Evolutionary conservation across 805 yeast genomes (phyloP).

Genomic region (Metschnikowia peoriensis): DNA sequence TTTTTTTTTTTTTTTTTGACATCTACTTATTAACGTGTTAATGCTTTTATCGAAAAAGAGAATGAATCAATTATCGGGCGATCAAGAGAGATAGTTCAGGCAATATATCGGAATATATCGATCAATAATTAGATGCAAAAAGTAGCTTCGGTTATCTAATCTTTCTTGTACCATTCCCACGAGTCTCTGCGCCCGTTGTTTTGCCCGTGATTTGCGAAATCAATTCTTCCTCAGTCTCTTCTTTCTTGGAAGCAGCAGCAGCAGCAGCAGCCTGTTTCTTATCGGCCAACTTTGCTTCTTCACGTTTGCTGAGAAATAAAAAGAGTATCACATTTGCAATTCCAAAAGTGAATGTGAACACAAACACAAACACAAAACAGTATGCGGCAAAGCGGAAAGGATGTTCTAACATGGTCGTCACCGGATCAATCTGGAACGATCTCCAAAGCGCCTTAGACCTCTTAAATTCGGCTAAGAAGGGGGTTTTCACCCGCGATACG

Average conservation of each 20-base stretch:
- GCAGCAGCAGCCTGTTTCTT: background rate
- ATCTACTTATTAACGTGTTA: too few relatives aligned
- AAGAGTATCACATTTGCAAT: slow-evolving; percentile 36
- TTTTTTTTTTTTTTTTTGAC: too few relatives aligned
- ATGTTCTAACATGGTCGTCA: slow-evolving; percentile 39
- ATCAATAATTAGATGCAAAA: background rate
- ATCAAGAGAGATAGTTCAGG: too few relatives aligned
- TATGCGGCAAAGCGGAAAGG: slow-evolving; percentile 53
- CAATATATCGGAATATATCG: too few relatives aligned
- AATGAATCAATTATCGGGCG: too few relatives aligned
- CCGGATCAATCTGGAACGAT: slow-evolving; percentile 46
- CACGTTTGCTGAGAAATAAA: slow-evolving; percentile 13
- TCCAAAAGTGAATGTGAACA: slow-evolving; percentile 44
- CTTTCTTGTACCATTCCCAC: slow-evolving; percentile 3
- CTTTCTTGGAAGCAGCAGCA: background rate
- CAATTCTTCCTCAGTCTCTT: slow-evolving; percentile 12
- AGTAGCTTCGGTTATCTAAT: background rate
- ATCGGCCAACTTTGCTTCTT: slow-evolving; percentile 4
- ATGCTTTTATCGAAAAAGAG: too few relatives aligned
- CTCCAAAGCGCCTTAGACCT: slow-evolving; percentile 33
- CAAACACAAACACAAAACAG: slow-evolving; percentile 39
- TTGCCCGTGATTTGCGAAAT: slow-evolving; percentile 11
- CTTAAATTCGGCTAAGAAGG: slow-evolving; percentile 15
- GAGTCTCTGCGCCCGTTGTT: slow-evolving; percentile 5
- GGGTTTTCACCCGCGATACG: background rate